Base-by-base conservation (phyloP, 345 rosid species). In the Brassica nigra region DNA sequence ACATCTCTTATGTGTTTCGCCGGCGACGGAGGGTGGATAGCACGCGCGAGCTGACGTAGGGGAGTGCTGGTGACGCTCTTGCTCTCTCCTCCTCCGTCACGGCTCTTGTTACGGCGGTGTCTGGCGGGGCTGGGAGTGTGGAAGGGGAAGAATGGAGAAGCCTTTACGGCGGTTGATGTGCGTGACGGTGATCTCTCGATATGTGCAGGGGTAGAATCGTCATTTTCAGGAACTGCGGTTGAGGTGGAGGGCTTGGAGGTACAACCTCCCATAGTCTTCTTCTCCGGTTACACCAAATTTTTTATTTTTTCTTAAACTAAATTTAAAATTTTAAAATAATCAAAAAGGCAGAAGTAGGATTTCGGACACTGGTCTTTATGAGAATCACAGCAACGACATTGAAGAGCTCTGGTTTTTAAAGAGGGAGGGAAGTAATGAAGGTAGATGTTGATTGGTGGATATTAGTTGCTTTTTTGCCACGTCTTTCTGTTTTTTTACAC, bases 21-120 rank as follows among this genome's bases (percentile, higher is more conserved):
- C 4, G 98, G 98, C 2, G 99, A 95, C 0, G 93, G 98, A 18
- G 99, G 99, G 12, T 94, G 92, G 70, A 94, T 88, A 9, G 96
- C 88, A 57, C 89, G 84, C 79, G 81, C 86, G 70, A 95, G 87
- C 71, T 89, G 74, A 36, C 92, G 85, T 76, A 86, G 83, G 29
- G 99, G 99, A 49, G 98, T 91, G 64, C 87, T 80, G 62, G 79
- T 83, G 0, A 80, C 89, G 58, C 86, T 83, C 70, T 69, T 78
- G 61, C 76, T 58, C 77, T 76, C 76, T 10, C 68, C 72, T 8
- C 42, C 74, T 47, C 55, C 68, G 68, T 23, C 27, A 23, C 27
- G 27, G 27, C 78, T 75, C 85, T 90, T 87, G 85, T 78, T 71
- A 72, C 84, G 73, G 74, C 82, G 87, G 76, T 84, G 87, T 3